phyloP scores from a whole-genome alignment of 2,329 filamentous ascomycete species.

The Venturia oleaginea region DNA sequence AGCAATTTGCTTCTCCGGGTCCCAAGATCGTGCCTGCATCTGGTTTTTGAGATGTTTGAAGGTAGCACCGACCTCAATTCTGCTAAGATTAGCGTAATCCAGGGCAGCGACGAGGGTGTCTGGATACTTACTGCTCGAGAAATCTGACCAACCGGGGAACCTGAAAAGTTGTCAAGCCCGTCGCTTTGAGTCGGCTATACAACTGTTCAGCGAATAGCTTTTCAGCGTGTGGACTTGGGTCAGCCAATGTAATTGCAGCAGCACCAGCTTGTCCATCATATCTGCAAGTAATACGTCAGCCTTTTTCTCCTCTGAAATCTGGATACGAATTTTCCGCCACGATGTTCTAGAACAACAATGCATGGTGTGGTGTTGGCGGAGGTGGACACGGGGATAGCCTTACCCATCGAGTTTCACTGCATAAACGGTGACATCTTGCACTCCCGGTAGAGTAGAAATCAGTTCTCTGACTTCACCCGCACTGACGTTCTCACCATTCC shows the following conservation, averaged over 20 bases:
- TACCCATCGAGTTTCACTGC: constrained; percentile 31
- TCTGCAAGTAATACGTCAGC: constrained; percentile 14
- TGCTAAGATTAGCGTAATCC: constrained; percentile 11
- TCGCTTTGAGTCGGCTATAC: constrained; percentile 31
- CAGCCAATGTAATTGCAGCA: constrained; percentile 36
- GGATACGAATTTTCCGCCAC: not conserved
- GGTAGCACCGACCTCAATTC: constrained; percentile 34
- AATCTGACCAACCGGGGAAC: constrained; percentile 39
- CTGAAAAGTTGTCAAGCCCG: constrained; percentile 38
- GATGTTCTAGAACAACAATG: not conserved
- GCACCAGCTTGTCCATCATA: constrained; percentile 39
- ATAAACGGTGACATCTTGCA: constrained; percentile 37
- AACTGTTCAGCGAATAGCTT: constrained; percentile 30
- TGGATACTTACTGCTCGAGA: constrained; percentile 32
- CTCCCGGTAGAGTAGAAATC: constrained; percentile 31
- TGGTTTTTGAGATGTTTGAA: constrained; percentile 39
- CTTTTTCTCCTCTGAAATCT: not conserved
- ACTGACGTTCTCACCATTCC: constrained; percentile 43
- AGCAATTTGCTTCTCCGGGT: constrained; percentile 7
- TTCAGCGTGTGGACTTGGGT: constrained; percentile 23
- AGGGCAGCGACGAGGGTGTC: not conserved
- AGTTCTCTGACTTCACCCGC: constrained; percentile 38
- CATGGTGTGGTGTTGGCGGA: not conserved
- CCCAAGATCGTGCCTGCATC: constrained; percentile 7
- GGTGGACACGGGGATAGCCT: not conserved